These are phyloP conservation scores for Russula compacta DNA, from an alignment of 768 basidiomycete species.

Conservation along the genomic window DNA sequence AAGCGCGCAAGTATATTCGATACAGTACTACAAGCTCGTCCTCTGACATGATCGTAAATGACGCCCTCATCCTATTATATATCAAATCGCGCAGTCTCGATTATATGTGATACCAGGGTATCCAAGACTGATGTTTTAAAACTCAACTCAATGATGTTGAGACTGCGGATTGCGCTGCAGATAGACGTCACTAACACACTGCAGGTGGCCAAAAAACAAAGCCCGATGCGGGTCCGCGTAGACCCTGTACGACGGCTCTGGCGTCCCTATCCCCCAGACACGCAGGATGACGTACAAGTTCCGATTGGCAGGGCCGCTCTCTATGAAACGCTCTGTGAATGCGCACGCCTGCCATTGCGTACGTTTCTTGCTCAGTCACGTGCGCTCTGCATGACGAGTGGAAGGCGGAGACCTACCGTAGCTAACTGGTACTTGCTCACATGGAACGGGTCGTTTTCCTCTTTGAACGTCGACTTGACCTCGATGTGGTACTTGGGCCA, in stretches of 20 bases:
- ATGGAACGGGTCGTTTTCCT: conserved; percentile 21
- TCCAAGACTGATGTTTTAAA: too few relatives aligned
- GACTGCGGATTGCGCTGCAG: neutral
- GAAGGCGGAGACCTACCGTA: conserved; percentile 14
- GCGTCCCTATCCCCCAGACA: neutral
- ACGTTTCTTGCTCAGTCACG: neutral
- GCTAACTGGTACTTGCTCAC: conserved; percentile 22
- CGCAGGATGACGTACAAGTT: conserved; percentile 11
- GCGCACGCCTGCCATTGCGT: neutral
- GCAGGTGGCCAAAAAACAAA: neutral
- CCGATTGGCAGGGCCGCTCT: neutral
- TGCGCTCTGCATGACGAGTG: neutral
- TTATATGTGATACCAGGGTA: too few relatives aligned
- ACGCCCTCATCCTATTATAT: too few relatives aligned
- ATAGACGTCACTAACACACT: neutral
- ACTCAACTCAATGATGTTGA: too few relatives aligned
- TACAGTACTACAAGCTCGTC: too few relatives aligned
- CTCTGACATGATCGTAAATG: too few relatives aligned
- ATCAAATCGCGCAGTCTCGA: too few relatives aligned
- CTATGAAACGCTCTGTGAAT: neutral
- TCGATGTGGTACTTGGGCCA: conserved; percentile 26
- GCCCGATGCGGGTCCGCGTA: conserved; percentile 9
- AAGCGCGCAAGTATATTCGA: too few relatives aligned
- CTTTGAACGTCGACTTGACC: conserved; percentile 23
- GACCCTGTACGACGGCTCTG: neutral